These are phyloP conservation scores for Arabidopsis arenosa DNA, from an alignment of 345 rosid species.

Conservation along the genomic window DNA sequence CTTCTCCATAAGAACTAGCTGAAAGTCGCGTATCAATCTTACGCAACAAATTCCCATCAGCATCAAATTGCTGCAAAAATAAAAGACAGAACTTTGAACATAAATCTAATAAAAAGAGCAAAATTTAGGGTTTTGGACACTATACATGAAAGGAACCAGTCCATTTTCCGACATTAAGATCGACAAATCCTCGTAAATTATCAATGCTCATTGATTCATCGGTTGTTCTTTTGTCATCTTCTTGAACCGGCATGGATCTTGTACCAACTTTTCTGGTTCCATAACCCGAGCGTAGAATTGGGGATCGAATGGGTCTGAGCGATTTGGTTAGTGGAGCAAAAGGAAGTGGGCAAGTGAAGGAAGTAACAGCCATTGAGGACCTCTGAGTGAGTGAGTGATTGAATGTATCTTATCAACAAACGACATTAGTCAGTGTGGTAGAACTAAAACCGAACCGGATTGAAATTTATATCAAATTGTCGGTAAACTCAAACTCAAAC, in stretches of 20 bases:
- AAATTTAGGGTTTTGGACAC: neutral
- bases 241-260: conserved; percentile 47
- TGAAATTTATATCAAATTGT: neutral
- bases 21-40: conserved; percentile 77
- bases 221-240: conserved; percentile 43
- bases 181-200: conserved; percentile 67
- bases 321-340: conserved; percentile 41
- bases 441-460: neutral
- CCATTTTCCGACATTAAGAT: conserved; percentile 83
- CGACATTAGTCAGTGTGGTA: neutral
- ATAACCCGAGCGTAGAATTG: conserved; percentile 28
- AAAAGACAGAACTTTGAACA: neutral
- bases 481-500: too few relatives aligned
- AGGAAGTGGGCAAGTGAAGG: conserved; percentile 44
- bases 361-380: conserved; percentile 46
- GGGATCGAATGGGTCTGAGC: conserved; percentile 26
- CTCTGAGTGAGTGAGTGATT: neutral
- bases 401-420: neutral
- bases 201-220: conserved; percentile 75
- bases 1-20: conserved; percentile 83
- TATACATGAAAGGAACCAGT: conserved; percentile 75
- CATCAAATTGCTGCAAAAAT: conserved; percentile 82
- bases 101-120: neutral
- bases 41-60: conserved; percentile 67
- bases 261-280: conserved; percentile 46